These are phyloP conservation scores for Talaromyces adpressus DNA, from an alignment of 495 filamentous ascomycete species.

Conservation along the genomic window DNA sequence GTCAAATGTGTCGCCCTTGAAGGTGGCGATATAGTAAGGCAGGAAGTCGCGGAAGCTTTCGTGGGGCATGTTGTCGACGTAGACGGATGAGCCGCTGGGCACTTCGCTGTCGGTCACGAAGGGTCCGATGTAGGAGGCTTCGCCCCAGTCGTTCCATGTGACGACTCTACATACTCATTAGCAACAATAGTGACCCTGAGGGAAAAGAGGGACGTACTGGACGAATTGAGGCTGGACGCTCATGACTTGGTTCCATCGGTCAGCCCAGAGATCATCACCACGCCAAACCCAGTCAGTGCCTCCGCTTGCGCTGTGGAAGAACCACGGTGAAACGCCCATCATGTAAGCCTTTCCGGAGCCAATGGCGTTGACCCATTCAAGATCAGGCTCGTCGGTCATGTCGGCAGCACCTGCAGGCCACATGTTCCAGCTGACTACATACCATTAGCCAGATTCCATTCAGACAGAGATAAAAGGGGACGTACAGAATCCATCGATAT, in stretches of 20 bases:
- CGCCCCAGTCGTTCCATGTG: slow-evolving; percentile 72
- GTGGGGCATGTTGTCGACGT: slow-evolving; percentile 45
- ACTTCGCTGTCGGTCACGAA: slow-evolving; percentile 39
- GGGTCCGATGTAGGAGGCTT: slow-evolving; percentile 66
- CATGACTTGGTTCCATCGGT: slow-evolving; percentile 64
- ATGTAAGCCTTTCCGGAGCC: slow-evolving; percentile 57
- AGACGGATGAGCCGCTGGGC: slow-evolving; percentile 40
- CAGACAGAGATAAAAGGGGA: not conserved
- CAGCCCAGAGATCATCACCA: slow-evolving; percentile 65
- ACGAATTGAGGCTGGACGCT: slow-evolving; percentile 59
- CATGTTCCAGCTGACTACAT: slow-evolving; percentile 60
- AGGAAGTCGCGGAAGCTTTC: slow-evolving; percentile 49
- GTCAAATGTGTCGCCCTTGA: slow-evolving; percentile 17
- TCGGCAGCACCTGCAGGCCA: slow-evolving; percentile 58
- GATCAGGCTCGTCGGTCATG: slow-evolving; percentile 48
- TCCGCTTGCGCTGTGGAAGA: slow-evolving; percentile 37
- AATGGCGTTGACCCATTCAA: slow-evolving; percentile 43
- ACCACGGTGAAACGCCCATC: slow-evolving; percentile 76
- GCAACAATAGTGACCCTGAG: not conserved
- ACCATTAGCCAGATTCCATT: not conserved
- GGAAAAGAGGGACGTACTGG: slow-evolving; percentile 34
- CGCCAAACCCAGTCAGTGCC: slow-evolving; percentile 62
- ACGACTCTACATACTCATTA: slow-evolving; percentile 24
- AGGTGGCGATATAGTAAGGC: slow-evolving; percentile 58
- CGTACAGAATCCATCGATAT: slow-evolving; percentile 43